These are phyloP conservation scores for Calonectria montana DNA, from an alignment of 2,329 filamentous ascomycete genomes.

Conservation along the genomic window DNA sequence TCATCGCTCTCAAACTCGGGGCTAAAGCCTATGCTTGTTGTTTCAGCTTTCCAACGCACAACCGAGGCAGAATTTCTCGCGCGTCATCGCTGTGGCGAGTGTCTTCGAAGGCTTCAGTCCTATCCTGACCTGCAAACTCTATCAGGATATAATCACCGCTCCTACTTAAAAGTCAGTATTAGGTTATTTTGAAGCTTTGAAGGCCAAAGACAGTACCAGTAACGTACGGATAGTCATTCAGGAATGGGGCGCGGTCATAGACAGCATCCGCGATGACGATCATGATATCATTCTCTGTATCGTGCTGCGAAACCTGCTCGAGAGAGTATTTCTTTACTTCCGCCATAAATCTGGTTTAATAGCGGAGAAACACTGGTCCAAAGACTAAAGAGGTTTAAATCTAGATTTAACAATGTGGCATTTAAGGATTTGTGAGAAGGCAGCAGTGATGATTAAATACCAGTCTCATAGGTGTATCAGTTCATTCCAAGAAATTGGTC, in stretches of 20 bases:
- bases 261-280: neutral
- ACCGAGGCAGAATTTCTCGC: neutral
- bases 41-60: neutral
- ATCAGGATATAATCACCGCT: neutral
- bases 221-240: neutral
- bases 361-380: too few species aligned
- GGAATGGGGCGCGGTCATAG: neutral
- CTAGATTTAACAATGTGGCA: neutral
- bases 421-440: neutral
- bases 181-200: neutral
- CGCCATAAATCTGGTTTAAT: neutral
- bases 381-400: too few species aligned
- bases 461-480: too few species aligned
- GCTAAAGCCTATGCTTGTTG: neutral
- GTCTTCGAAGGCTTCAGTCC: neutral
- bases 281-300: neutral
- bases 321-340: neutral
- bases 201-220: too few species aligned
- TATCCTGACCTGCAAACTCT: neutral
- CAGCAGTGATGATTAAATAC: too few species aligned
- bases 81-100: neutral
- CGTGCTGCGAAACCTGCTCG: neutral
- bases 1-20: too few species aligned
- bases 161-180: neutral
- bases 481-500: too few species aligned